A percentile compares a stretch with the other conserved stretches of the same genome.
phyloP scores from a whole-genome alignment of 768 basidiomycete species.

The Lentinula aciculospora region DNA sequence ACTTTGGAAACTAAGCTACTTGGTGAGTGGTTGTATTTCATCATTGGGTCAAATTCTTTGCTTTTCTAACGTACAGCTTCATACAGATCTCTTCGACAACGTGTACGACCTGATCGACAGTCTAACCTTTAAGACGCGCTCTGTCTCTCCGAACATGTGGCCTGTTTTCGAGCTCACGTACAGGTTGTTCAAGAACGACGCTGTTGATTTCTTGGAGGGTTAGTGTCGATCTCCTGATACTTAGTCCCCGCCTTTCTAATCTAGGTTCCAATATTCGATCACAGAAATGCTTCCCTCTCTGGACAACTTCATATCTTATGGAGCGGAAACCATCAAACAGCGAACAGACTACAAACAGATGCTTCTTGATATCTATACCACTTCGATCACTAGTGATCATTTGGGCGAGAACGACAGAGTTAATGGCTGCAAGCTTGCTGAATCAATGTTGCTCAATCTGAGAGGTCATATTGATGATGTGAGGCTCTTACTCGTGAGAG shows the following conservation, averaged over 20 bases:
- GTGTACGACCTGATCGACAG: constrained; percentile 83
- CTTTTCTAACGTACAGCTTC: background rate
- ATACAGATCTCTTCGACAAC: constrained; percentile 77
- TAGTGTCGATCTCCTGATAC: constrained; percentile 17
- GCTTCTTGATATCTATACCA: constrained; percentile 79
- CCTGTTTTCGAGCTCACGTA: constrained; percentile 81
- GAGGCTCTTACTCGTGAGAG: constrained; percentile 17
- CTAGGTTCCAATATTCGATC: background rate
- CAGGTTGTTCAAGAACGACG: constrained; percentile 75
- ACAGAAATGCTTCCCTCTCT: constrained; percentile 83
- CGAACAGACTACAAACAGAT: constrained; percentile 74
- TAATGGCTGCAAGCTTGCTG: constrained; percentile 81
- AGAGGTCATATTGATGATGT: constrained; percentile 77
- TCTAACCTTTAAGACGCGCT: constrained; percentile 74
- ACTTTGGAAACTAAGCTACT: constrained; percentile 75
- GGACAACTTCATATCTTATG: constrained; percentile 86
- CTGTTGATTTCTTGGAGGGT: constrained; percentile 86
- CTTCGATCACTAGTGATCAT: constrained; percentile 58
- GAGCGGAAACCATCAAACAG: constrained; percentile 66
- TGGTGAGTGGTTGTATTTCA: constrained; percentile 32
- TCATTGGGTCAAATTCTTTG: background rate
- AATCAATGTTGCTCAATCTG: constrained; percentile 76
- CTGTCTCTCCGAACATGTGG: constrained; percentile 83
- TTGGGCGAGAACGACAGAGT: constrained; percentile 83
- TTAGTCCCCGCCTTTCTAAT: too few relatives aligned